Evolutionary conservation across 2,329 filamentous ascomycete species (phyloP).

Genomic region (Beauveria brongniartii): DNA sequence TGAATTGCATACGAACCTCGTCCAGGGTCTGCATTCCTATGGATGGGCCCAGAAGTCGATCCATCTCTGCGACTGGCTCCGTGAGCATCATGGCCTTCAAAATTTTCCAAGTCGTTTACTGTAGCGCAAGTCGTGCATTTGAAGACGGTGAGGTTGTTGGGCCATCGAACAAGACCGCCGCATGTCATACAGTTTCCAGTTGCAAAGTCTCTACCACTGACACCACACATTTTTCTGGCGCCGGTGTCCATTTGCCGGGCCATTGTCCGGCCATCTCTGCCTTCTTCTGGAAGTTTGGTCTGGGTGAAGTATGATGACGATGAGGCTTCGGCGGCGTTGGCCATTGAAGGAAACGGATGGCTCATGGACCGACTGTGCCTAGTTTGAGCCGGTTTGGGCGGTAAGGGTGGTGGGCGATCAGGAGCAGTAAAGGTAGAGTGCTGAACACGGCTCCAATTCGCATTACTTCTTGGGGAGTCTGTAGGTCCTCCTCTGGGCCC

Average conservation of each 20-base stretch:
- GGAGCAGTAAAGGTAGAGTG: not conserved
- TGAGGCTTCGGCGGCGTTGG: slow-evolving; percentile 34
- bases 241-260: slow-evolving; percentile 20
- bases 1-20: slow-evolving; percentile 10
- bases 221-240: slow-evolving; percentile 16
- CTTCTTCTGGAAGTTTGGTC: slow-evolving; percentile 27
- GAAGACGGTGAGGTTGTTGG: slow-evolving; percentile 63
- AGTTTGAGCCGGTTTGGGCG: slow-evolving; percentile 22
- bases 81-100: slow-evolving; percentile 15
- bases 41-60: slow-evolving; percentile 8
- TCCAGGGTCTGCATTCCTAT: not conserved
- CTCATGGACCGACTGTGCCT: slow-evolving; percentile 54
- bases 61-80: slow-evolving; percentile 18
- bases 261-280: slow-evolving; percentile 32
- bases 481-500: not conserved
- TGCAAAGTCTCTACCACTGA: slow-evolving; percentile 47
- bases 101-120: slow-evolving; percentile 62
- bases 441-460: not conserved
- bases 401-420: slow-evolving; percentile 3
- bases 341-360: slow-evolving; percentile 69
- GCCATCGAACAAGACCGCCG: slow-evolving; percentile 72
- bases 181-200: slow-evolving; percentile 81
- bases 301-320: slow-evolving; percentile 19
- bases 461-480: slow-evolving; percentile 3
- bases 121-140: slow-evolving; percentile 78